phyloP scores from a whole-genome alignment of 106 monocot species.

The Cymbidium sinense region DNA sequence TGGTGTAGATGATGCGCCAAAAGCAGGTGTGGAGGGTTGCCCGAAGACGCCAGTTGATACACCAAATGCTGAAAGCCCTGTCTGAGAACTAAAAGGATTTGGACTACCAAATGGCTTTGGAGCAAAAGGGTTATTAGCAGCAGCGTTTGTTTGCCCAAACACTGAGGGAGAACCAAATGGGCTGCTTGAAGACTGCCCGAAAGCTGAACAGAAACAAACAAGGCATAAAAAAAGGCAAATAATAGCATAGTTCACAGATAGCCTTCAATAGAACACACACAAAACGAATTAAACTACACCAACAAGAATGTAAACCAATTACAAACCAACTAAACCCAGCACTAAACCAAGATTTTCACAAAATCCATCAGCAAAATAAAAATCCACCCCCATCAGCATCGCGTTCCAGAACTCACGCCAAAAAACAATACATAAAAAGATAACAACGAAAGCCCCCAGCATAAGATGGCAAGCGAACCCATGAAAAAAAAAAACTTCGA shows the following conservation, averaged over 20 bases:
- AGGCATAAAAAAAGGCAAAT: background rate
- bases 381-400: background rate
- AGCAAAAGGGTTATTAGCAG: slow-evolving; percentile 49
- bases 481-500: background rate
- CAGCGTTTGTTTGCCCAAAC: slow-evolving; percentile 60
- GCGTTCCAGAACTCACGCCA: background rate
- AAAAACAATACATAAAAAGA: background rate
- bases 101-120: slow-evolving; percentile 67
- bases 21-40: slow-evolving; percentile 41
- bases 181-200: slow-evolving; percentile 70
- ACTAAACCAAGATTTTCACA: background rate
- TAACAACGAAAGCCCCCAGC: background rate
- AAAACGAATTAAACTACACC: background rate
- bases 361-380: background rate
- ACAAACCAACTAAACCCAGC: no score
- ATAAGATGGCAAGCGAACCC: background rate
- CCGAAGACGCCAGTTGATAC: slow-evolving; percentile 91
- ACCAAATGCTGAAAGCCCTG: slow-evolving; percentile 60
- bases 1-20: slow-evolving; percentile 54
- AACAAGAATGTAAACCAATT: no score
- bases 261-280: background rate
- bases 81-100: slow-evolving; percentile 58
- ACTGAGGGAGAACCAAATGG: slow-evolving; percentile 62
- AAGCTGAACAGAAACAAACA: slow-evolving; percentile 38
- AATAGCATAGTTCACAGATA: background rate